Base-by-base conservation (phyloP, 2,329 filamentous ascomycete species). In the Penicillium sp. region DNA sequence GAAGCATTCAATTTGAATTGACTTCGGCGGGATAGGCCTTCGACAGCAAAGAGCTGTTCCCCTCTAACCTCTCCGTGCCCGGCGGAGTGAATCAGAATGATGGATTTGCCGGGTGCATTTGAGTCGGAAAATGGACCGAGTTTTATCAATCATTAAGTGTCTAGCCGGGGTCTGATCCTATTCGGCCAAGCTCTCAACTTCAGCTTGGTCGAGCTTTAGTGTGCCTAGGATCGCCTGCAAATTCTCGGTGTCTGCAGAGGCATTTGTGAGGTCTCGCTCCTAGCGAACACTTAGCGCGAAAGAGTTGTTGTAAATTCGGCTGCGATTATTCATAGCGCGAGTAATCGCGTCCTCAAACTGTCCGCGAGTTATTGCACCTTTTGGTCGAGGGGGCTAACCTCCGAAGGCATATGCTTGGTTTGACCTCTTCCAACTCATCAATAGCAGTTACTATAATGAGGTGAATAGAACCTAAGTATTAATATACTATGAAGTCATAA, bases 201-300 rank as follows among this genome's bases (percentile, higher is more conserved):
- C 15, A 18, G 15, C 15, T 44, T 50, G 25, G 27, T 28, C 23
- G n/a, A 52, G 42, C 15, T 32, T 35, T 8, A 46, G 50, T 10
- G 28, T 46, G 32, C 42, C 32, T 24, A 53, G 42, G 24, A 53
- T 47, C 12, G 39, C 23, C 37, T 54, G 35, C 29, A 48, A 48
- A 32, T 47, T 12, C 7, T 33, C 41, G 3, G 41, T 41, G 25
- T 46, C 42, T 35, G 42, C 9, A 28, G 38, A 18, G 15, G 48
- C 44, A 42, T 39, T 27, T 0, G 46, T 47, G 12, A 40, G 42
- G 37, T 54, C 47, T 29, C 27, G 44, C 33, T 54, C 40, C 44
- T 47, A 54, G 35, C 48, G 33, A 42, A 53, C 32, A 23, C 39
- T 24, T 23, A 44, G 25, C 6, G 38, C 23, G 28, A 43, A 27